phyloP scores from a whole-genome alignment of 75 land plant genomes.

The Pinus taeda region DNA sequence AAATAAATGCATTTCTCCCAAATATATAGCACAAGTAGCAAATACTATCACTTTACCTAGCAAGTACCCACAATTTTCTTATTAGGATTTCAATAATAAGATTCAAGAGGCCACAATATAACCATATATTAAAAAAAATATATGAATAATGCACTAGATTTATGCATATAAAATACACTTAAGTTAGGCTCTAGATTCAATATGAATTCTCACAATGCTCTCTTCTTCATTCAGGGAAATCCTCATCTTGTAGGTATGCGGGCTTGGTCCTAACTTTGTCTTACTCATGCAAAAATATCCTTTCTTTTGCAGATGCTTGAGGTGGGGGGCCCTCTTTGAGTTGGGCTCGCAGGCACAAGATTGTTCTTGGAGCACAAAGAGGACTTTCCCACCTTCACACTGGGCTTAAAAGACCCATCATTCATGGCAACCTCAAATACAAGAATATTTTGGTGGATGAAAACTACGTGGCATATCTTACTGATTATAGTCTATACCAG shows the following conservation, averaged over 20 bases:
- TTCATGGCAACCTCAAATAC: too few species aligned
- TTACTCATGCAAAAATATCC: background rate
- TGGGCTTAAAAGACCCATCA: slow-evolving; percentile 3
- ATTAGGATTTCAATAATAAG: background rate
- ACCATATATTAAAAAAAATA: background rate
- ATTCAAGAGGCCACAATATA: background rate
- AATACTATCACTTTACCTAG: background rate
- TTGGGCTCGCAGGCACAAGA: too few species aligned
- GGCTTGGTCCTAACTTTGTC: background rate
- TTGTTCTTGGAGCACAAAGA: background rate
- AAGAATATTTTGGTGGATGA: too few species aligned
- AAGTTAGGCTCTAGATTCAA: too few species aligned
- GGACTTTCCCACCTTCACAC: slow-evolving; percentile 18
- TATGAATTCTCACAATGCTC: too few species aligned
- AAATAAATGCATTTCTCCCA: background rate
- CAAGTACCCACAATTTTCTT: background rate
- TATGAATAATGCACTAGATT: background rate
- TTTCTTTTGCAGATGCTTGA: background rate
- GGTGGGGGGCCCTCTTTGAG: too few species aligned
- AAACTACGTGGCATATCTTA: too few species aligned
- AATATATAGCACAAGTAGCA: background rate
- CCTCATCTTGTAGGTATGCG: background rate
- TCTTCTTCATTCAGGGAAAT: too few species aligned
- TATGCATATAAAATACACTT: background rate
- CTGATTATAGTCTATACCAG: background rate